Evolutionary conservation across 2,329 filamentous ascomycete genomes (phyloP).

Genomic region (Alternaria ventricosa): DNA sequence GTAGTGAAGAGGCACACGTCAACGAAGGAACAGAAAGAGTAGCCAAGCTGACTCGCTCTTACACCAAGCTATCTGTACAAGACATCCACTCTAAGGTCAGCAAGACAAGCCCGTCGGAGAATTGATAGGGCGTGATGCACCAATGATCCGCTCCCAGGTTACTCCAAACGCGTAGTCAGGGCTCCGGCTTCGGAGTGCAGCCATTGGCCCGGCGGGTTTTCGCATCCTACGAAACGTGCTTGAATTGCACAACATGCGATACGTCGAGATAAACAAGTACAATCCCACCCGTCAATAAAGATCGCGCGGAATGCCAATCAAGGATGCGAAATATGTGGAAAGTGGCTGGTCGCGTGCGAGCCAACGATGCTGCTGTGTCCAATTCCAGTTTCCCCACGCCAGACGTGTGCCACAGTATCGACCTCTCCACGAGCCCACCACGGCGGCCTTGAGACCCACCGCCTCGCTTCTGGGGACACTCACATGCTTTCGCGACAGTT

Average conservation of each 20-base stretch:
- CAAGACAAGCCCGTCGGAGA: conserved; percentile 7
- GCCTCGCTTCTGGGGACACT: conserved; percentile 21
- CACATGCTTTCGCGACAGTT: conserved; percentile 32
- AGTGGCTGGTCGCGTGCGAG: conserved; percentile 9
- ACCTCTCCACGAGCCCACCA: conserved; percentile 26
- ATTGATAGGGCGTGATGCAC: conserved; percentile 24
- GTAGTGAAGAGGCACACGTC: conserved; percentile 1
- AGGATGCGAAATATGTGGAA: conserved; percentile 6
- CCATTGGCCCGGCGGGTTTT: conserved; percentile 26
- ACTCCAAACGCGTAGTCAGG: conserved; percentile 33
- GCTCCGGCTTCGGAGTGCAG: conserved; percentile 37
- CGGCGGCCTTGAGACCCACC: conserved; percentile 22
- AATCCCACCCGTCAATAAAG: conserved; percentile 17
- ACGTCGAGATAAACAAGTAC: conserved; percentile 27
- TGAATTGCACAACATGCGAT: conserved; percentile 23
- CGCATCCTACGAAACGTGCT: conserved; percentile 21
- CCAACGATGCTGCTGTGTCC: conserved; percentile 7
- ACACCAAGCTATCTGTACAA: conserved; percentile 3
- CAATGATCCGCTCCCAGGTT: conserved; percentile 18
- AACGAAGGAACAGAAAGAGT: conserved; percentile 3
- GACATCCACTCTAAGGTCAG: not conserved
- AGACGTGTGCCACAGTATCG: conserved; percentile 4
- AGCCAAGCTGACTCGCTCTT: conserved; percentile 2
- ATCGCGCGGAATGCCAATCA: not conserved
- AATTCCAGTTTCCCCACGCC: conserved; percentile 30